Evolutionary conservation across 768 basidiomycete genomes (phyloP).

Genomic region (Lenzites betulinus): DNA sequence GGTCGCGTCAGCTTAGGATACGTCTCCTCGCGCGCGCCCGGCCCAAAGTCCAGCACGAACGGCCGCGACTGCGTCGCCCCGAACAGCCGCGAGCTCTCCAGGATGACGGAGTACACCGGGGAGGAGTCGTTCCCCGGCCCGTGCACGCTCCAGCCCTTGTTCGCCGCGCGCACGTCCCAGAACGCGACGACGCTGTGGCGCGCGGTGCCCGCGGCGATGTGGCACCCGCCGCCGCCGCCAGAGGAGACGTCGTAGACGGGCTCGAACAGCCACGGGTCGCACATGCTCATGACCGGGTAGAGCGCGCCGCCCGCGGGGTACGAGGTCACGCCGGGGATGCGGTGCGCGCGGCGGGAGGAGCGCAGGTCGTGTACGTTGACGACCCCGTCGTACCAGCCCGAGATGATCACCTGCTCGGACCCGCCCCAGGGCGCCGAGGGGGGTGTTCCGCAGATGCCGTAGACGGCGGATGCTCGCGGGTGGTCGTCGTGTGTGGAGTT

Average conservation of each 20-base stretch:
- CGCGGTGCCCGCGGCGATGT: conserved; percentile 77
- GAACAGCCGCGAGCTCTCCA: conserved; percentile 79
- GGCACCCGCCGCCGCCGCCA: conserved; percentile 67
- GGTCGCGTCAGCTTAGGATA: conserved; percentile 42
- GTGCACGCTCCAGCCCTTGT: conserved; percentile 73
- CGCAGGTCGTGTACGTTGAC: conserved; percentile 80
- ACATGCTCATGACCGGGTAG: conserved; percentile 58
- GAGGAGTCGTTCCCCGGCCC: conserved; percentile 79
- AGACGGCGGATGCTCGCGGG: conserved; percentile 57
- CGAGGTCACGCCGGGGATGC: conserved; percentile 17
- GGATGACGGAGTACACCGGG: conserved; percentile 71
- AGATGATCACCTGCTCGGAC: conserved; percentile 70
- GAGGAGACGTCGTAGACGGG: conserved; percentile 76
- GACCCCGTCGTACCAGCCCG: conserved; percentile 82
- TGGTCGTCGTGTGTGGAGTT: conserved; percentile 33
- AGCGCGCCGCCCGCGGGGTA: conserved; percentile 37
- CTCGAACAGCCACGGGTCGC: conserved; percentile 70
- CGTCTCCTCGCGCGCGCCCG: conserved; percentile 55
- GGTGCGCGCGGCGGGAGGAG: conserved; percentile 33
- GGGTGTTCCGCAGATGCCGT: conserved; percentile 65
- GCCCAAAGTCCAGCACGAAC: conserved; percentile 81
- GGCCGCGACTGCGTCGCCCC: conserved; percentile 77
- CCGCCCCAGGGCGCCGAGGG: conserved; percentile 66
- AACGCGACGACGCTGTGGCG: conserved; percentile 77
- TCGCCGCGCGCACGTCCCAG: conserved; percentile 74